Evolutionary conservation across 306 rosid genomes (phyloP), one percentile per base, ranked within the genome.

Genomic region (Notholithocarpus densiflorus): DNA sequence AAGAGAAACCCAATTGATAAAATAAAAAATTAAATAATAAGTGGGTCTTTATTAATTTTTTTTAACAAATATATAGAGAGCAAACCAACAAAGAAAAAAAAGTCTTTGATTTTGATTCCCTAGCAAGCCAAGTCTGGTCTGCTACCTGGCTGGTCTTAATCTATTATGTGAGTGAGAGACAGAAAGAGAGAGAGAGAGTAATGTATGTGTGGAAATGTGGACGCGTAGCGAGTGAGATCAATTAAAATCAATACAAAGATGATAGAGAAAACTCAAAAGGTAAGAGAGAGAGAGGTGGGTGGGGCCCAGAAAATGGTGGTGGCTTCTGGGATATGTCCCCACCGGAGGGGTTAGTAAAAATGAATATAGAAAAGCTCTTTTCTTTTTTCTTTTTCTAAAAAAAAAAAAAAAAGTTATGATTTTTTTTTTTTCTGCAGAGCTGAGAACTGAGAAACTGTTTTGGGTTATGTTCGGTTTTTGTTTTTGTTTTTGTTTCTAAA

Each of bases 221-320:
- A 92, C 86, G 97, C 97, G 97, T 91, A 85, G 76, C 75, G 76
- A 80, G 82, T 75, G 64, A 19, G 82, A 83, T 83, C 73, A 62
- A 81, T 75, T 80, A 57, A 68, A 56, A 31, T 20, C 0, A 56
- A 66, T n/a, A n/a, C n/a, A n/a, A n/a, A n/a, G n/a, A n/a, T n/a
- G n/a, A n/a, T n/a, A n/a, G n/a, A n/a, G n/a, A 78, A 45, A 2
- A 6, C 23, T 1, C 48, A 26, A 37, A 23, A 29, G 0, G 34
- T 20, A 51, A 17, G 21, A 52, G 34, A 79, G 9, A 12, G 55
- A 54, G 2, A 80, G 78, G 85, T 68, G 76, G 75, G 87, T 80
- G 86, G 96, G 93, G 66, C 79, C 96, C 82, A 80, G 66, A 4
- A 52, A 53, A 80, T 68, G 87, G 82, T 86, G 92, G 82, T 83